These are phyloP conservation scores for Cercospora janseana DNA, from an alignment of 2,329 filamentous ascomycete genomes.

Conservation along the genomic window DNA sequence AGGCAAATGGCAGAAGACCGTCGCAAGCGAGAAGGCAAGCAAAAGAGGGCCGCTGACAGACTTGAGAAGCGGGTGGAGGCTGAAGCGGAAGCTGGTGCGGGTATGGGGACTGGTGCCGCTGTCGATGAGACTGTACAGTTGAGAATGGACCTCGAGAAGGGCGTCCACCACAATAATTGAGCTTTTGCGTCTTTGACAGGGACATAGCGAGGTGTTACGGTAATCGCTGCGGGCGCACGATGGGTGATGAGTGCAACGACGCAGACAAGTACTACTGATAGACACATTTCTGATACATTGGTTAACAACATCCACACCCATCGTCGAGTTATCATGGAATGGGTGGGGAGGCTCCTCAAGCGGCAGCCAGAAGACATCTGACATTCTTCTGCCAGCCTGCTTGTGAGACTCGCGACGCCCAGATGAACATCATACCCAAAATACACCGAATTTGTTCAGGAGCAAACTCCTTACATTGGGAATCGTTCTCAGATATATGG, in stretches of 20 bases:
- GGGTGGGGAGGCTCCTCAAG: too few relatives aligned
- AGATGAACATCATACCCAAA: too few relatives aligned
- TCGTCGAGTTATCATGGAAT: too few relatives aligned
- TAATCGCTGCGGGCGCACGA: neutral
- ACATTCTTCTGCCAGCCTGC: too few relatives aligned
- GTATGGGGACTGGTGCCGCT: conserved; percentile 43
- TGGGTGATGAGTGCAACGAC: neutral
- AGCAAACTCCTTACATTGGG: too few relatives aligned
- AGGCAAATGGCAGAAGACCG: conserved; percentile 49
- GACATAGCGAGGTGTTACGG: conserved; percentile 3
- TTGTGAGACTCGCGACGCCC: too few relatives aligned
- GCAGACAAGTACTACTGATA: neutral
- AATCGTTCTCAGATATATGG: too few relatives aligned
- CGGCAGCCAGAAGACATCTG: too few relatives aligned
- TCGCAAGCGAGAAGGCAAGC: conserved; percentile 47
- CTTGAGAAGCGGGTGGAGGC: conserved; percentile 28
- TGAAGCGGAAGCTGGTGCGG: conserved; percentile 38
- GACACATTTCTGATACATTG: too few relatives aligned
- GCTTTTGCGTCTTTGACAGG: neutral
- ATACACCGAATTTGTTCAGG: too few relatives aligned
- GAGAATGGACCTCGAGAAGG: conserved; percentile 31
- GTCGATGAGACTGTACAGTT: conserved; percentile 33
- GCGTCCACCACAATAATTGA: neutral
- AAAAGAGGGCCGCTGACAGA: conserved; percentile 36
- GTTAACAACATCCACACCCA: too few relatives aligned